phyloP scores from a whole-genome alignment of 1,284 basidiomycete species.

The Leccinum griseonigrum region DNA sequence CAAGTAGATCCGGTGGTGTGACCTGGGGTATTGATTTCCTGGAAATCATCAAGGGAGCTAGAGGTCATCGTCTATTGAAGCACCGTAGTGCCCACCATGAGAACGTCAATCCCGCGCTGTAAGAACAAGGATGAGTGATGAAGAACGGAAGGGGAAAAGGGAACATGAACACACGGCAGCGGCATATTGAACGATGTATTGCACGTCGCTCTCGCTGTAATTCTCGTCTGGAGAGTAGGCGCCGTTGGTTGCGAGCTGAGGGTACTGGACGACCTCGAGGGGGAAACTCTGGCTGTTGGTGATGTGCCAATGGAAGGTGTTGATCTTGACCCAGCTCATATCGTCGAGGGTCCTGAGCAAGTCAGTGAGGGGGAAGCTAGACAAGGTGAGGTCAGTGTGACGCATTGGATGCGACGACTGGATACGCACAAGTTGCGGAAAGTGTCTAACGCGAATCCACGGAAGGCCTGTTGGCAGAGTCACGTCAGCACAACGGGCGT shows the following conservation, averaged over 20 bases:
- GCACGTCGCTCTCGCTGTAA: conserved; percentile 59
- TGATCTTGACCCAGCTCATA: conserved; percentile 83
- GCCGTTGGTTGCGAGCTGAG: conserved; percentile 56
- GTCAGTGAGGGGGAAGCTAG: conserved; percentile 63
- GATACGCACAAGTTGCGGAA: conserved; percentile 54
- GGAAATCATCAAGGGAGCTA: conserved; percentile 30
- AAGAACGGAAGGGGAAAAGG: neutral
- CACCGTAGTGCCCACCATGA: conserved; percentile 22
- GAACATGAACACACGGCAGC: conserved; percentile 42
- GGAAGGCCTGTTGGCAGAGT: conserved; percentile 53
- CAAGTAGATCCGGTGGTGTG: conserved; percentile 47
- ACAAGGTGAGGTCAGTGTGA: neutral
- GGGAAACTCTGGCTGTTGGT: conserved; percentile 71
- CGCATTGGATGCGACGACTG: neutral
- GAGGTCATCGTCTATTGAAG: neutral
- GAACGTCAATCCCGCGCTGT: conserved; percentile 31
- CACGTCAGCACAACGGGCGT: conserved; percentile 5
- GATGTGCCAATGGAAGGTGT: conserved; percentile 73
- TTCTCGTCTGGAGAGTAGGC: conserved; percentile 56
- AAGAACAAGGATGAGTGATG: neutral
- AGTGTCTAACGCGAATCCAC: conserved; percentile 84
- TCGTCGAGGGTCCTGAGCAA: conserved; percentile 79
- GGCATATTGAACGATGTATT: conserved; percentile 60
- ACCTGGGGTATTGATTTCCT: conserved; percentile 69
- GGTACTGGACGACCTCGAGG: conserved; percentile 53